Conservation (phyloP, 139 green algal species). For the Tetraselmis chui region DNA sequence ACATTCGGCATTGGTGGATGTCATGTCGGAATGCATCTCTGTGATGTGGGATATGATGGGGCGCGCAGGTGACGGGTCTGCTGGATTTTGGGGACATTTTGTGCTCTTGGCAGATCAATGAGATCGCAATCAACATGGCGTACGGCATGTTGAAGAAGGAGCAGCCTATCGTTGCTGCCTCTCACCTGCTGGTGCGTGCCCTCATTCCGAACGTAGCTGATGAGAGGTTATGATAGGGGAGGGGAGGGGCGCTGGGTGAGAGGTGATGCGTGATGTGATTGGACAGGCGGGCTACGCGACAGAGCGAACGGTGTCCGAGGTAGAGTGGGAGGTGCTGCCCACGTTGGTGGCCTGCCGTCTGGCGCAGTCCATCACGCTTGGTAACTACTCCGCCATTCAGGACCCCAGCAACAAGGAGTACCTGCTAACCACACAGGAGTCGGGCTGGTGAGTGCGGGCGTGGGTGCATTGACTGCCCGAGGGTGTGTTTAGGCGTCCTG, state of each 20-base stretch:
- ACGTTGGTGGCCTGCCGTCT: background rate
- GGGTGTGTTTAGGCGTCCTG: background rate
- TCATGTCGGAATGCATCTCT: too few relatives aligned
- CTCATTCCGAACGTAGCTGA: too few relatives aligned
- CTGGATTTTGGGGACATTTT: constrained; percentile 3
- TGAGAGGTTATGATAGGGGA: too few relatives aligned
- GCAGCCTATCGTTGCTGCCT: background rate
- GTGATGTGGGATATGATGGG: too few relatives aligned
- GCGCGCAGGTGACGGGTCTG: background rate
- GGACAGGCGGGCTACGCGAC: background rate
- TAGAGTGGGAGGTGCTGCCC: background rate
- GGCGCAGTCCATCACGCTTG: background rate
- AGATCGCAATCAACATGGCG: constrained; percentile 6
- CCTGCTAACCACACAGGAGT: background rate
- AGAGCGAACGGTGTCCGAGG: background rate
- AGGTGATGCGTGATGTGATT: too few relatives aligned
- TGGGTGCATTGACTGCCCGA: background rate
- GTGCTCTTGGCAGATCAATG: background rate
- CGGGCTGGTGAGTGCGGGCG: background rate
- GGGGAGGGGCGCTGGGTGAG: too few relatives aligned
- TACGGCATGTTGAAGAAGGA: constrained; percentile 11
- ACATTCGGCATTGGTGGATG: too few relatives aligned
- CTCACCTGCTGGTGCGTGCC: background rate
- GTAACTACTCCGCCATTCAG: background rate
- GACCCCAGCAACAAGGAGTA: background rate